Percentiles rank a stretch among this genome's conserved stretches.
These are phyloP conservation scores for Chrysosporium queenslandicum DNA, from an alignment of 2,329 filamentous ascomycete species.

Conservation along the genomic window DNA sequence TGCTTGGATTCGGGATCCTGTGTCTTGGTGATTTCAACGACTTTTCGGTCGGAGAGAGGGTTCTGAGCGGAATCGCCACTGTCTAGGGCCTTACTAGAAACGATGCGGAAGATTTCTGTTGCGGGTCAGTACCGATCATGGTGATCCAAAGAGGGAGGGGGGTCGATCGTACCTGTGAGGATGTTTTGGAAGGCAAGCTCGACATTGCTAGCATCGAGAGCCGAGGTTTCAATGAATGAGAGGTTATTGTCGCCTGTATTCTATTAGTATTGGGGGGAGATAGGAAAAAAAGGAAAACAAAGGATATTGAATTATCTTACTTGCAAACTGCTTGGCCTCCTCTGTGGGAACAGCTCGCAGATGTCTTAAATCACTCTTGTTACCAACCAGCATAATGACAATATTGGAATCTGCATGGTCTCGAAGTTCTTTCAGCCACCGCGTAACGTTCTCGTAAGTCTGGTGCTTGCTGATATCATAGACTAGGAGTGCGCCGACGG, in stretches of 20 bases:
- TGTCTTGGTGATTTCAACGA: slow-evolving; percentile 76
- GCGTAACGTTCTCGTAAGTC: slow-evolving; percentile 96
- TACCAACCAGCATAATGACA: slow-evolving; percentile 98
- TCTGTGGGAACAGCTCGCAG: slow-evolving; percentile 93
- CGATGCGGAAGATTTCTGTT: slow-evolving; percentile 96
- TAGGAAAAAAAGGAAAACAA: not conserved
- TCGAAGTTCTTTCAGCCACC: slow-evolving; percentile 97
- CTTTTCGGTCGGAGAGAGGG: slow-evolving; percentile 65
- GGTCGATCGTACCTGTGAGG: slow-evolving; percentile 70
- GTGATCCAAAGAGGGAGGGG: slow-evolving; percentile 8
- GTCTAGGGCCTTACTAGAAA: slow-evolving; percentile 94
- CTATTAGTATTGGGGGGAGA: slow-evolving; percentile 21
- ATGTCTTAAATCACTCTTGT: slow-evolving; percentile 99
- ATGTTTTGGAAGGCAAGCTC: slow-evolving; percentile 99
- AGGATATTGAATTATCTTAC: slow-evolving; percentile 41
- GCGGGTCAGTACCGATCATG: slow-evolving; percentile 14
- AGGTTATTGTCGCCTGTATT: slow-evolving; percentile 82
- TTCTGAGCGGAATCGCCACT: slow-evolving; percentile 72
- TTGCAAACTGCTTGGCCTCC: slow-evolving; percentile 95
- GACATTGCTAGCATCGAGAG: slow-evolving; percentile 96
- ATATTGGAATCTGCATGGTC: slow-evolving; percentile 98
- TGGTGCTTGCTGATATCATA: slow-evolving; percentile 99
- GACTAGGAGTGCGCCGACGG: slow-evolving; percentile 91
- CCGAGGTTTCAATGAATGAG: slow-evolving; percentile 98
- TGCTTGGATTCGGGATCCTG: slow-evolving; percentile 66